Evolutionary conservation across 371 early-diverging fungal species (phyloP).

Genomic region (Apophysomyces trapeziformis): DNA sequence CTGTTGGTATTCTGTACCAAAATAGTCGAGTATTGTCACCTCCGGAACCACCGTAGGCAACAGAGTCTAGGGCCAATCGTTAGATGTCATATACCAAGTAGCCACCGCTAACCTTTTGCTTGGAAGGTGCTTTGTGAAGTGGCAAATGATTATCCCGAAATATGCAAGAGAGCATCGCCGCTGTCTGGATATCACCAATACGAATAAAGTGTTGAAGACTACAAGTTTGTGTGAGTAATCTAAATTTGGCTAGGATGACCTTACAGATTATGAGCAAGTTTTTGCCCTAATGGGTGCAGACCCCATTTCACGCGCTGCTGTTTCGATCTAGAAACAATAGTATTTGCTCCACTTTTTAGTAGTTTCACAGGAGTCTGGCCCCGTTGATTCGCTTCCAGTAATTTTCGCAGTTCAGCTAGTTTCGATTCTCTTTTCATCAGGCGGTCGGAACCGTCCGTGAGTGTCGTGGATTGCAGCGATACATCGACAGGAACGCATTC

Average conservation of each 20-base stretch:
- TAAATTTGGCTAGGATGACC: conserved; percentile 22
- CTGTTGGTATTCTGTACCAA: conserved; percentile 21
- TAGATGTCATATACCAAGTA: not conserved
- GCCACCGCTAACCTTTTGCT: conserved; percentile 4
- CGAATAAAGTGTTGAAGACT: conserved; percentile 69
- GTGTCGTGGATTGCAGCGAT: conserved; percentile 26
- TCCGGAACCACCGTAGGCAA: conserved; percentile 18
- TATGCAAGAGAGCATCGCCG: conserved; percentile 82
- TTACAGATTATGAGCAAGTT: conserved; percentile 64
- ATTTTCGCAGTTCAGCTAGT: conserved; percentile 23
- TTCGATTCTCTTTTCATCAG: conserved; percentile 29
- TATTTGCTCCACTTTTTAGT: not conserved
- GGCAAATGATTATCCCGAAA: conserved; percentile 48
- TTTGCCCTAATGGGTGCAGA: conserved; percentile 72
- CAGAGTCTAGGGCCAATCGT: not conserved
- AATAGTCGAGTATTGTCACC: conserved; percentile 30
- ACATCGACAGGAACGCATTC: conserved; percentile 43
- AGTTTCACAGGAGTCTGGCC: conserved; percentile 7
- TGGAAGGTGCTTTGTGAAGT: conserved; percentile 6
- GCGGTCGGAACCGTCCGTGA: conserved; percentile 11
- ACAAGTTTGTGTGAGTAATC: conserved; percentile 1
- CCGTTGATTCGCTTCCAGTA: conserved; percentile 16
- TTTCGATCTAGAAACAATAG: not conserved
- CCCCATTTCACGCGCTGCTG: conserved; percentile 66
- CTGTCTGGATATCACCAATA: conserved; percentile 83